A percentile compares a stretch with the other conserved stretches of the same genome.
Evolutionary conservation across 345 rosid genomes (phyloP).

Genomic region (Erysimum cheiranthoides): DNA sequence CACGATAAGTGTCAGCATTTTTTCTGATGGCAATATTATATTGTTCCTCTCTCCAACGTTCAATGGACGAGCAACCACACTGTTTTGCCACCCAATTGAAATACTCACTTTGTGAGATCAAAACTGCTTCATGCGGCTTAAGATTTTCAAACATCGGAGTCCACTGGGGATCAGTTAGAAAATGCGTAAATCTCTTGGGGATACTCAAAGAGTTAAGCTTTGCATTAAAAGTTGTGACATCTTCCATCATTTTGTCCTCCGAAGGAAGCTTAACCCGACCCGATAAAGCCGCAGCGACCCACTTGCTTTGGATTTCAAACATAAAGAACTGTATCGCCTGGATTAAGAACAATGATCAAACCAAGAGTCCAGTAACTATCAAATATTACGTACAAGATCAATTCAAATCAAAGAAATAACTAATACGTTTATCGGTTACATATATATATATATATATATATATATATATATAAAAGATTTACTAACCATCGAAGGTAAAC

Average conservation of each 20-base stretch:
- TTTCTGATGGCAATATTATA: not conserved
- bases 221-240: slow-evolving; percentile 54
- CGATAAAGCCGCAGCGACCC: slow-evolving; percentile 40
- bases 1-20: not conserved
- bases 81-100: slow-evolving; percentile 56
- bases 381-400: no score
- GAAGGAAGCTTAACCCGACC: slow-evolving; percentile 32
- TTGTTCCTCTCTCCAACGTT: slow-evolving; percentile 52
- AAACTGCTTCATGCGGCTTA: not conserved
- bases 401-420: not conserved
- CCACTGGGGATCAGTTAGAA: slow-evolving; percentile 1
- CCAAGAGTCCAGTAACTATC: not conserved
- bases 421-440: not conserved
- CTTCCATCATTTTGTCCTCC: slow-evolving; percentile 42
- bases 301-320: slow-evolving; percentile 39
- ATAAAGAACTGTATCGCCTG: slow-evolving; percentile 1
- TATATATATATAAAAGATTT: not conserved
- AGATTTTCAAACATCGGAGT: not conserved
- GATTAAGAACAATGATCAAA: not conserved
- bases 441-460: no score
- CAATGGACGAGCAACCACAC: slow-evolving; percentile 38
- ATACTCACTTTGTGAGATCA: not conserved
- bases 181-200: slow-evolving; percentile 72
- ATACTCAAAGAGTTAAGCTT: slow-evolving; percentile 52
- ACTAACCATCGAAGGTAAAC: slow-evolving; percentile 4